phyloP scores from a whole-genome alignment of 2,329 filamentous ascomycete species.

The Fusarium sp. region DNA sequence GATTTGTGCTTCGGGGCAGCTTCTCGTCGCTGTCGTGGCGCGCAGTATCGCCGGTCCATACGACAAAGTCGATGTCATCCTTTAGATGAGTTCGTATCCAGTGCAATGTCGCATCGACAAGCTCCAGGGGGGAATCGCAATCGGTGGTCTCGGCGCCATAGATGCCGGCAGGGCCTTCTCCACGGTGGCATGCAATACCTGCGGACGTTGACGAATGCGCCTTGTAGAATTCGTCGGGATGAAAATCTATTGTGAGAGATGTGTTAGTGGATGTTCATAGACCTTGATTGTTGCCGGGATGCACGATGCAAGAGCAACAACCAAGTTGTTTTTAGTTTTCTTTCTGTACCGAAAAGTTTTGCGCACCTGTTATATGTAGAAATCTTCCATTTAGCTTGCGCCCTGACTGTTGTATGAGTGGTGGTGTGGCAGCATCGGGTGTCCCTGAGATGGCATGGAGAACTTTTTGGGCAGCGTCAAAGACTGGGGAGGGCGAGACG shows the following conservation, averaged over 20 bases:
- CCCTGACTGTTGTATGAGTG: constrained; percentile 37
- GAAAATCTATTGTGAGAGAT: constrained; percentile 72
- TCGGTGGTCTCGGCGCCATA: constrained; percentile 88
- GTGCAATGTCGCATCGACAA: constrained; percentile 87
- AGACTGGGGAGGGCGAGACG: constrained; percentile 39
- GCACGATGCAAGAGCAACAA: constrained; percentile 21
- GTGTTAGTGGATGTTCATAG: constrained; percentile 22
- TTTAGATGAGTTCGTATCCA: constrained; percentile 85
- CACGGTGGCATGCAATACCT: constrained; percentile 79
- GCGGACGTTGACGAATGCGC: constrained; percentile 75
- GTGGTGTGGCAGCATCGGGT: constrained; percentile 21
- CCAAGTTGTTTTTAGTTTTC: background rate
- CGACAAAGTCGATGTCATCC: constrained; percentile 84
- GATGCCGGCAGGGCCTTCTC: constrained; percentile 77
- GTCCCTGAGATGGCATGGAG: constrained; percentile 25
- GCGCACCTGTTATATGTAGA: constrained; percentile 85
- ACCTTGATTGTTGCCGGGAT: constrained; percentile 4
- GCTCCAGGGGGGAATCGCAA: constrained; percentile 83
- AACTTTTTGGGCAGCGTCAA: constrained; percentile 32
- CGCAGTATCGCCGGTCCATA: constrained; percentile 93
- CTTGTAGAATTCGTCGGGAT: constrained; percentile 90
- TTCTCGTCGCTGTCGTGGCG: constrained; percentile 88
- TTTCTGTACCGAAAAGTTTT: background rate
- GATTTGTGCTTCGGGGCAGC: constrained; percentile 75
- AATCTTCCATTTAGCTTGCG: constrained; percentile 75